phyloP scores from a whole-genome alignment of 2,329 filamentous ascomycete species.

The Neoascochyta sp. region DNA sequence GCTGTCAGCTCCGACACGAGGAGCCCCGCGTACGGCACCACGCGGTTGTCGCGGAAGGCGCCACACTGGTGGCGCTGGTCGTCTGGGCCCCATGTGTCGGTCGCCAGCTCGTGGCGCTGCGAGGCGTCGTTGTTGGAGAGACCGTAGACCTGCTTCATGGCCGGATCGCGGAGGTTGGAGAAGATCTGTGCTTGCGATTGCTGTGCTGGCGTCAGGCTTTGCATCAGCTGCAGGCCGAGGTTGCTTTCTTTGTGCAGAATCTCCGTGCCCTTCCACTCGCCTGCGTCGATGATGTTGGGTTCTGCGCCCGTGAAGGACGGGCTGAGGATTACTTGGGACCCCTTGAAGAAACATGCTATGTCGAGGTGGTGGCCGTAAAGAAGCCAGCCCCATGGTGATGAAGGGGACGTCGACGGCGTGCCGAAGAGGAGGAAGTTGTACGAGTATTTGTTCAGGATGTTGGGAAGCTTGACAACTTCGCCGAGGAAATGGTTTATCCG shows the following conservation, averaged over 20 bases:
- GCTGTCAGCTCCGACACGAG: slow-evolving; percentile 49
- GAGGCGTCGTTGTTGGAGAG: slow-evolving; percentile 23
- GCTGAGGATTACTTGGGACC: slow-evolving; percentile 62
- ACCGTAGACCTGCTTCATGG: slow-evolving; percentile 53
- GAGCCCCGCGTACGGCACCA: slow-evolving; percentile 69
- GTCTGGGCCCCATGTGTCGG: slow-evolving; percentile 72
- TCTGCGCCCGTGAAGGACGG: slow-evolving; percentile 80
- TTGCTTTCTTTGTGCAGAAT: slow-evolving; percentile 64
- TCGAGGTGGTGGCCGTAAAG: slow-evolving; percentile 80
- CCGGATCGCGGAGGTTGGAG: slow-evolving; percentile 58
- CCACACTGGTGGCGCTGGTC: slow-evolving; percentile 76
- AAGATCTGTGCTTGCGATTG: slow-evolving; percentile 56
- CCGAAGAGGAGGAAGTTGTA: slow-evolving; percentile 76
- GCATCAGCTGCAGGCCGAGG: slow-evolving; percentile 67
- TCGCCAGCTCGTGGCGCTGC: slow-evolving; percentile 38
- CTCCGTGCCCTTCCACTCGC: slow-evolving; percentile 59
- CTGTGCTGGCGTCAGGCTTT: slow-evolving; percentile 49
- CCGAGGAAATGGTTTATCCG: slow-evolving; percentile 73
- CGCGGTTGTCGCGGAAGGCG: slow-evolving; percentile 72
- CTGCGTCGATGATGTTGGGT: slow-evolving; percentile 68
- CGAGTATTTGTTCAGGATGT: slow-evolving; percentile 68
- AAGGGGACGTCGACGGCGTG: slow-evolving; percentile 49
- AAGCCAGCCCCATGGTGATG: slow-evolving; percentile 64
- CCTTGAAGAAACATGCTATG: slow-evolving; percentile 65
- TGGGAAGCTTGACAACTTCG: slow-evolving; percentile 58